Base-by-base conservation (phyloP, 352 stramenopile species). In the Phytophthora melonis region DNA sequence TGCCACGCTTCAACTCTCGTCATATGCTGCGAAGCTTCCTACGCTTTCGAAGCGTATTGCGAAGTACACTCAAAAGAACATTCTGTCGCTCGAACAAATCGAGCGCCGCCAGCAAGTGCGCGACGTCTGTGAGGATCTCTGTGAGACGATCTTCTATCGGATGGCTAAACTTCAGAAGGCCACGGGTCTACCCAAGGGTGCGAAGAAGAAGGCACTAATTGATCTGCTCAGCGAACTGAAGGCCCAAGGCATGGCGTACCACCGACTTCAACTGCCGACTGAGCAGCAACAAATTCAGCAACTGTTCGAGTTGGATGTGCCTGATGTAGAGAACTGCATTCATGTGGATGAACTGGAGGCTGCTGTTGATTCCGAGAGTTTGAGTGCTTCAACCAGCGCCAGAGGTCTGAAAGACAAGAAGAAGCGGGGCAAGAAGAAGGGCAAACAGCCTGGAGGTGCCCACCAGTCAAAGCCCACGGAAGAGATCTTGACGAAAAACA, bases 131-230 rank as follows among this genome's bases (percentile, higher is more conserved):
- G 89, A 94, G 75, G 89, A 98, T 52, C 82, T 99, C 7, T 98
- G 90, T 69, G 88, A 97, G 65, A 89, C 93, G 27, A 98, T 99
- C 61, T 99, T 99, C 73, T 95, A 96, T 45, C 90, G 97, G n/a
- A 98, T 99, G 75, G 78, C 81, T 32, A 92, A 90, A 43, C 76
- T 90, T 0, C 89, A 95, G 63, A 86, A 97, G 58, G 72, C 76
- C 16, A 80, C 80, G 25, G 98, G 96, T 34, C 74, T 93, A 18
- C 95, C 95, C 0, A 98, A 99, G 81, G 94, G 93, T 54, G 95
- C 98, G 25, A 99, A 99, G 81, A 97, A 99, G 84, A 93, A 98
- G 65, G 98, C 97, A 16, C 77, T 99, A 5, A 90, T 99, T 25
- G 98, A 99, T 69, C 77, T 99, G 19, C 90, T 99, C 6, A 74